Percentiles rank a stretch among this genome's conserved stretches.
phyloP scores from a whole-genome alignment of 768 basidiomycete genomes.

The Hygrophorus pudorinus region DNA sequence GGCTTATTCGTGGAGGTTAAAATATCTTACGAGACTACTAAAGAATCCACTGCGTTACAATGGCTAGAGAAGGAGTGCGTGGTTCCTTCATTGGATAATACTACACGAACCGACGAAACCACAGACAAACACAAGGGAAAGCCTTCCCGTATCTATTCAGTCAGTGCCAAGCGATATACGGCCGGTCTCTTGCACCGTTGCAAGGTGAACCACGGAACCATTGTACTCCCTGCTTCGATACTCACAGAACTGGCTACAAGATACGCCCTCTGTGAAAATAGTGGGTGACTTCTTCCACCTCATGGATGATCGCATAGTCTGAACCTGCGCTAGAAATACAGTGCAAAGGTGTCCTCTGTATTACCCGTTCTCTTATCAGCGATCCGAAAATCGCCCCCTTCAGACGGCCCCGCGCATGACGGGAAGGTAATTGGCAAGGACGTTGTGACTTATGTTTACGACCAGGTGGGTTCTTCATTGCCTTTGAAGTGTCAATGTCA shows the following conservation, averaged over 20 bases:
- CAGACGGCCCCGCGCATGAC: slow-evolving; percentile 58
- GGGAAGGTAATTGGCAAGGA: slow-evolving; percentile 72
- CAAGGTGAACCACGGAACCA: slow-evolving; percentile 42
- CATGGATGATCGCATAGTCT: background rate
- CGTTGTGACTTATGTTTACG: slow-evolving; percentile 61
- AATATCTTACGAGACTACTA: slow-evolving; percentile 65
- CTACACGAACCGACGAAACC: background rate
- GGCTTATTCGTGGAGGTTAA: slow-evolving; percentile 44
- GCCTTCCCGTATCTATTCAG: slow-evolving; percentile 82
- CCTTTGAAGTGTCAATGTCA: background rate
- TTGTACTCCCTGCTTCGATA: background rate
- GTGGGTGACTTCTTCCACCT: slow-evolving; percentile 25
- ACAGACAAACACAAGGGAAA: slow-evolving; percentile 80
- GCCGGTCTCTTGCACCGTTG: slow-evolving; percentile 66
- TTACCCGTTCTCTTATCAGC: slow-evolving; percentile 86
- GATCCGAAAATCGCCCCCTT: slow-evolving; percentile 64
- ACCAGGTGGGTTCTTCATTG: slow-evolving; percentile 43
- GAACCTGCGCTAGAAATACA: slow-evolving; percentile 51
- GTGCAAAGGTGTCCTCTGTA: slow-evolving; percentile 65
- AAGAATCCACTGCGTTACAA: slow-evolving; percentile 67
- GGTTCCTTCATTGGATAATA: background rate
- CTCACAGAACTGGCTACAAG: slow-evolving; percentile 27
- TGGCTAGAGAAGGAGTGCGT: slow-evolving; percentile 78
- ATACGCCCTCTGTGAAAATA: slow-evolving; percentile 82
- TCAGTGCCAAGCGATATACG: slow-evolving; percentile 89